A percentile compares a stretch with the other conserved stretches of the same genome.
These are phyloP conservation scores for Tetrapisispora fleetii DNA, from an alignment of 805 yeast species.

Conservation along the genomic window DNA sequence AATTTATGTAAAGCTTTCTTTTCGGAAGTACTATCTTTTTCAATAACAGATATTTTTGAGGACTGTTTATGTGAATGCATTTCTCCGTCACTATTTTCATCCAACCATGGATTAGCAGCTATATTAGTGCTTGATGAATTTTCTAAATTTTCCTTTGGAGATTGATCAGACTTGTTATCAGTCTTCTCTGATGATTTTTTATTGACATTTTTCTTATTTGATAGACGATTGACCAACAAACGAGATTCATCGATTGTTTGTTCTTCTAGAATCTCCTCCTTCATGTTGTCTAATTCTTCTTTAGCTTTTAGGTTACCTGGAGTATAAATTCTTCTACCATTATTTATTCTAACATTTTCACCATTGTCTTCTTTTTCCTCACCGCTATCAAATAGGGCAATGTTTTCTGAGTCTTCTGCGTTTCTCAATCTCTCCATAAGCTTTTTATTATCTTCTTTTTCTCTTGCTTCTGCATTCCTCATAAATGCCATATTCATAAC, in stretches of 20 bases:
- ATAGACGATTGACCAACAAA: conserved; percentile 35
- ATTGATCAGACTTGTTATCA: conserved; percentile 3
- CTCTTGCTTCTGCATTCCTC: conserved; percentile 76
- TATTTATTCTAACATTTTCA: conserved; percentile 45
- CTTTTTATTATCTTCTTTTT: conserved; percentile 47
- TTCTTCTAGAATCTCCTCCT: conserved; percentile 35
- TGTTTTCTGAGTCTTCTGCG: conserved; percentile 39
- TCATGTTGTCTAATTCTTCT: conserved; percentile 29
- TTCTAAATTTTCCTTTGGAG: conserved; percentile 1
- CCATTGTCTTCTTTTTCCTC: conserved; percentile 29
- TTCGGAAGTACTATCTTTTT: conserved; percentile 39
- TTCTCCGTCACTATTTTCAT: conserved; percentile 24
- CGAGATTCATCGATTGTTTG: conserved; percentile 41
- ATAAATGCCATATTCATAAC: conserved; percentile 91
- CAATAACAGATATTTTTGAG: conserved; percentile 39
- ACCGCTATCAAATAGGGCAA: conserved; percentile 17
- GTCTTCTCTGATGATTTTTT: conserved; percentile 1
- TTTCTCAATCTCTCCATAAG: conserved; percentile 43
- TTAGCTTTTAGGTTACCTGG: conserved; percentile 36
- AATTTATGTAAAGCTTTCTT: conserved; percentile 41
- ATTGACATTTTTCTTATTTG: conserved; percentile 5
- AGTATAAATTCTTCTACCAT: conserved; percentile 75
- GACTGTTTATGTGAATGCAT: conserved; percentile 30
- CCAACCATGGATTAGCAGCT: conserved; percentile 44
- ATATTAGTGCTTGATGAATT: conserved; percentile 9